Evolutionary conservation across 805 yeast species (phyloP).

Genomic region (Candida orba): DNA sequence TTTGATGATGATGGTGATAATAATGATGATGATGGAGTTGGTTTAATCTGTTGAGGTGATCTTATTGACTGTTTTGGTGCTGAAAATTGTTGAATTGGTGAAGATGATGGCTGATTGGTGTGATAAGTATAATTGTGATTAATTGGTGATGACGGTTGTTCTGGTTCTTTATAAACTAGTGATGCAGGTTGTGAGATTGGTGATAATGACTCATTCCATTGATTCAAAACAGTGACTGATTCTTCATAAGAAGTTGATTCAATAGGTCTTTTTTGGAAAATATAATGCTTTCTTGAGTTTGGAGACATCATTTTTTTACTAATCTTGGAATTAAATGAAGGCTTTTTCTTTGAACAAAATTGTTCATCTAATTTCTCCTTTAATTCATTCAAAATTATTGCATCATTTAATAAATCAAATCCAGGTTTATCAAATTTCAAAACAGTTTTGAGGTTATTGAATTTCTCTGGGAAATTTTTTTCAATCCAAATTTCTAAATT

Average conservation of each 20-base stretch:
- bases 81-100: constrained; percentile 3
- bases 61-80: background rate
- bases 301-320: constrained; percentile 22
- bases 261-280: constrained; percentile 9
- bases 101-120: background rate
- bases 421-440: constrained; percentile 27
- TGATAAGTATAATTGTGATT: background rate
- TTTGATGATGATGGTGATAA: background rate
- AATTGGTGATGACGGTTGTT: constrained; percentile 2
- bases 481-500: constrained; percentile 34
- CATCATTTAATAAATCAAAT: constrained; percentile 23
- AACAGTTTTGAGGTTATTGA: constrained; percentile 31
- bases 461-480: constrained; percentile 33
- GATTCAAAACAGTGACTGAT: constrained; percentile 2
- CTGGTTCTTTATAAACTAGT: constrained; percentile 7
- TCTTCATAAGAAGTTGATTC: constrained; percentile 13
- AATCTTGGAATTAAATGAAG: constrained; percentile 25
- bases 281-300: constrained; percentile 6
- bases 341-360: constrained; percentile 13
- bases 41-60: no score
- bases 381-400: constrained; percentile 21
- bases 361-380: constrained; percentile 20
- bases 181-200: constrained; percentile 8
- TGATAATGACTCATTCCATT: constrained; percentile 8
- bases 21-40: background rate